Evolutionary conservation across 768 basidiomycete genomes (phyloP), one percentile per base, ranked within the genome.

Genomic region (Lanmaoa rubissima): DNA sequence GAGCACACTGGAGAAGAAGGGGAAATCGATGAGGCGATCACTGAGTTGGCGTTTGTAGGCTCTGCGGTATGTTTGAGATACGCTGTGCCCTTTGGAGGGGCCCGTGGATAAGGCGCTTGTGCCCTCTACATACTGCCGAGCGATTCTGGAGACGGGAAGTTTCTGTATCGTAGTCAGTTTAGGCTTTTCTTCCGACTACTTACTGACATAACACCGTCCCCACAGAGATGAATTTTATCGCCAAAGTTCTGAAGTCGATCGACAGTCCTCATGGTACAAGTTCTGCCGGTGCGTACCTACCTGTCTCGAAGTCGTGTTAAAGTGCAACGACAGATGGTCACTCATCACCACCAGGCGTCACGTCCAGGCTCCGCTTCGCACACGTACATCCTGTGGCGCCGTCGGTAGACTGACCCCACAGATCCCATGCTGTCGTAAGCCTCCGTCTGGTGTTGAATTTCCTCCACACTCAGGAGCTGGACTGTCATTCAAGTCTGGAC

Each of bases 381-480:
- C 32, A 24, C 48, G 19, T 53, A 26, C 43, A 19, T 40, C 7
- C 10, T 38, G 34, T 14, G 2, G n/a, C n/a, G 40, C 21, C 31
- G 28, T 34, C 47, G 41, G 51, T 31, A 49, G 38, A 17, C 34
- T 28, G n/a, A 38, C 34, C 38, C 42, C 36, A 46, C 43, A 32
- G 13, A 26, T 26, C 43, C 24, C 42, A 45, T 28, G 51, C 24
- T 42, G 3, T 53, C 51, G 24, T 16, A 26, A 17, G 21, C 38
- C 21, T 19, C 40, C 26, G 17, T 31, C 21, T 40, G 31, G 17
- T 16, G 8, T 17, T 48, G 13, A 46, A 55, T 41, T 32, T 17
- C 59, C 53, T 8, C 59, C 59, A 42, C 53, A 47, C 19, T 14
- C 40, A 19, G 8, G 21, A 48, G 26, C 59, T 32, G 40, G 51